Conservation (phyloP, 768 basidiomycete species). For the Gautieria morchelliformis region DNA sequence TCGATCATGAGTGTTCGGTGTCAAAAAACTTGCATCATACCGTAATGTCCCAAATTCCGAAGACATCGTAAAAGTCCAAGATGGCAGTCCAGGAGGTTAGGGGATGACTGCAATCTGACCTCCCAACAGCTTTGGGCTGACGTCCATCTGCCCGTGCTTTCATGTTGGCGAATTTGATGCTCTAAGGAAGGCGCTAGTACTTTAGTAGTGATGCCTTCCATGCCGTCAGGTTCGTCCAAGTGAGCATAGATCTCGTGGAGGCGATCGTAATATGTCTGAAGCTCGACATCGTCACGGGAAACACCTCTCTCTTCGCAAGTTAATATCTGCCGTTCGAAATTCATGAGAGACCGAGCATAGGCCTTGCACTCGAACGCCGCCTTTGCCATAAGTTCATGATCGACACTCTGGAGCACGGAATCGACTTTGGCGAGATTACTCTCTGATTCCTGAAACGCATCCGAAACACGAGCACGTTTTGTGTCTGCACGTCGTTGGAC, state of each 20-base stretch:
- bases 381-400: constrained; percentile 81
- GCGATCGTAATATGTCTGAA: constrained; percentile 73
- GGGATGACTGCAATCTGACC: constrained; percentile 80
- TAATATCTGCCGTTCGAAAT: constrained; percentile 79
- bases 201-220: constrained; percentile 91
- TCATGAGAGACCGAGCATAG: constrained; percentile 89
- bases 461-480: constrained; percentile 38
- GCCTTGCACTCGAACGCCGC: constrained; percentile 93
- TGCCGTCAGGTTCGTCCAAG: constrained; percentile 96
- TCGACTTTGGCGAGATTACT: constrained; percentile 67
- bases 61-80: constrained; percentile 85
- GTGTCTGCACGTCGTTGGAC: constrained; percentile 38
- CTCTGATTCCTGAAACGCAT: constrained; percentile 30
- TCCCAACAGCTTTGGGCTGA: constrained; percentile 99
- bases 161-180: constrained; percentile 95
- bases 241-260: constrained; percentile 95
- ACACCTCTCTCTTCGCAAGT: constrained; percentile 30
- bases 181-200: constrained; percentile 86
- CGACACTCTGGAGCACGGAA: constrained; percentile 72
- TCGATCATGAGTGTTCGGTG: constrained; percentile 1
- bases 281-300: constrained; percentile 34
- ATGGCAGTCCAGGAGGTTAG: constrained; percentile 83
- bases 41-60: constrained; percentile 93
- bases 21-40: constrained; percentile 36
- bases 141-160: constrained; percentile 95